Percentiles rank a stretch among this genome's conserved stretches.
phyloP scores from a whole-genome alignment of 2,329 filamentous ascomycete genomes.

The Penicillium sp. region DNA sequence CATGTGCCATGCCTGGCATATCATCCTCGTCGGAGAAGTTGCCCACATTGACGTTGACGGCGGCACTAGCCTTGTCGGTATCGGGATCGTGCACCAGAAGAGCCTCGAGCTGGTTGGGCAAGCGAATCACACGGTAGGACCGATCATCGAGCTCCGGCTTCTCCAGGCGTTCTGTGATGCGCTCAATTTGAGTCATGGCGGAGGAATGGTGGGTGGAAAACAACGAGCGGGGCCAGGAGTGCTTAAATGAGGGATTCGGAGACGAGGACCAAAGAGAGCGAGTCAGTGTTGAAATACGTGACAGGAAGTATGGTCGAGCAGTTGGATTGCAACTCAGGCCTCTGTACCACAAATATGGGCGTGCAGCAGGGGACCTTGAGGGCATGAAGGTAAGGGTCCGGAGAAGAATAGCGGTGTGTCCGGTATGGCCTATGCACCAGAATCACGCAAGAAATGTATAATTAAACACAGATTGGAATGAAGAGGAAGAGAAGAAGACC shows the following conservation, averaged over 20 bases:
- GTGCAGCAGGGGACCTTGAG: conserved; percentile 35
- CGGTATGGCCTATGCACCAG: conserved; percentile 9
- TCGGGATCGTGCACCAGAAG: conserved; percentile 89
- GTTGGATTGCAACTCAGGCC: conserved; percentile 20
- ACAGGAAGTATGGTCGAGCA: conserved; percentile 12
- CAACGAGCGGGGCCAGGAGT: conserved; percentile 16
- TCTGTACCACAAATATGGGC: conserved; percentile 17
- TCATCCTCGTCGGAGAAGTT: conserved; percentile 88
- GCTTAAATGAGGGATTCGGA: conserved; percentile 6
- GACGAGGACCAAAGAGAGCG: conserved; percentile 4
- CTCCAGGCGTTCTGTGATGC: conserved; percentile 68
- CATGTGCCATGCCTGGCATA: conserved; percentile 93
- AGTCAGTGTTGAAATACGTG: conserved; percentile 4
- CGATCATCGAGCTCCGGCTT: conserved; percentile 81
- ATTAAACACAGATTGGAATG: neutral
- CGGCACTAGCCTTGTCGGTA: conserved; percentile 94
- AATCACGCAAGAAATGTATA: neutral
- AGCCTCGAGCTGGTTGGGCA: conserved; percentile 83
- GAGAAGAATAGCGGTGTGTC: conserved; percentile 10
- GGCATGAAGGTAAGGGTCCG: conserved; percentile 28
- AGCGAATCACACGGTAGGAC: conserved; percentile 77
- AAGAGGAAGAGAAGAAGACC: conserved; percentile 7
- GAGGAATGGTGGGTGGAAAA: conserved; percentile 17
- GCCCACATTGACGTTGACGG: conserved; percentile 92
- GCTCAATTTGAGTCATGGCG: conserved; percentile 37